A percentile compares a stretch with the other conserved stretches of the same genome.
Evolutionary conservation across 2,329 filamentous ascomycete species (phyloP).

Genomic region (Aspergillus sp.): DNA sequence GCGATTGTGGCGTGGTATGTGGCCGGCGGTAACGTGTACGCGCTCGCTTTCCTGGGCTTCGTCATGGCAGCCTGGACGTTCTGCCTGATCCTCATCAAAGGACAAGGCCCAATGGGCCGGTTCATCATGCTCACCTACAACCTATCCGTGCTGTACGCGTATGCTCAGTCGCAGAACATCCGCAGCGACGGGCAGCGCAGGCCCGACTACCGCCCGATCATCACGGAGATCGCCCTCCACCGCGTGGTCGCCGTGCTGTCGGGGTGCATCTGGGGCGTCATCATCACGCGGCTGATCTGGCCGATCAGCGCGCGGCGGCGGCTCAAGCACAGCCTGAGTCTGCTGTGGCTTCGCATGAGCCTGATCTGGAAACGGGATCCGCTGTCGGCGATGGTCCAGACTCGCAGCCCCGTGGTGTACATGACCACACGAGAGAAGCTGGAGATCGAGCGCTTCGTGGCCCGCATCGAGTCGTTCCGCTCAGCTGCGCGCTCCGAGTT

Average conservation of each 20-base stretch:
- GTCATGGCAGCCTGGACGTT: slow-evolving; percentile 74
- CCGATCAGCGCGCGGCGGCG: slow-evolving; percentile 83
- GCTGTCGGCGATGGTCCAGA: slow-evolving; percentile 60
- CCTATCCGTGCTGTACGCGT: slow-evolving; percentile 85
- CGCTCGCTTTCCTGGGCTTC: slow-evolving; percentile 74
- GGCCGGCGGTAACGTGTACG: slow-evolving; percentile 61
- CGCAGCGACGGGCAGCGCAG: slow-evolving; percentile 77
- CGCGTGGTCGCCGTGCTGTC: slow-evolving; percentile 76
- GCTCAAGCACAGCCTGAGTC: slow-evolving; percentile 76
- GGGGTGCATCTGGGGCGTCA: slow-evolving; percentile 84
- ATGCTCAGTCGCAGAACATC: slow-evolving; percentile 73
- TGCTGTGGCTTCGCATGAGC: slow-evolving; percentile 91
- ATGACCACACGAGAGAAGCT: slow-evolving; percentile 83
- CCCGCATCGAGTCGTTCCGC: slow-evolving; percentile 64
- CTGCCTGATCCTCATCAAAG: slow-evolving; percentile 75
- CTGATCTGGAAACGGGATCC: slow-evolving; percentile 95
- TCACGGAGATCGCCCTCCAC: slow-evolving; percentile 79
- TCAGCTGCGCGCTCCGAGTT: slow-evolving; percentile 73
- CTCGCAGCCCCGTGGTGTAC: slow-evolving; percentile 53
- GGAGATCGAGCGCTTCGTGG: slow-evolving; percentile 69
- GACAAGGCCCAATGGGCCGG: slow-evolving; percentile 80
- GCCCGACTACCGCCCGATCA: slow-evolving; percentile 71
- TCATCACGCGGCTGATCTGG: slow-evolving; percentile 84
- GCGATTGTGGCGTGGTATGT: slow-evolving; percentile 71
- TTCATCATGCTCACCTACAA: slow-evolving; percentile 97